Conservation (phyloP, 2,329 filamentous ascomycete species). For the Pseudopyrenochaeta lycopersici region DNA sequence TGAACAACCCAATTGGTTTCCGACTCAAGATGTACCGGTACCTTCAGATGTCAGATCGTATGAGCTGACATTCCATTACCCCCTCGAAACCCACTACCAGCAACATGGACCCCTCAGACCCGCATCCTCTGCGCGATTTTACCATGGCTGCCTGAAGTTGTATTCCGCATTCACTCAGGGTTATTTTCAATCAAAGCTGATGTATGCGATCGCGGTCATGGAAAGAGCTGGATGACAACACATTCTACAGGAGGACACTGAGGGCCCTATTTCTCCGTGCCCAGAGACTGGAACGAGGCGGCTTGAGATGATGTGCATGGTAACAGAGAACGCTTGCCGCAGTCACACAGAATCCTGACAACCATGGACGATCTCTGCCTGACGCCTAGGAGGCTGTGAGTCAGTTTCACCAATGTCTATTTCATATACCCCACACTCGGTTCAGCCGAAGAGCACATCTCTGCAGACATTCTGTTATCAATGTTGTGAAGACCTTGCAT, state of each 20-base stretch:
- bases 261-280: not conserved
- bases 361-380: no score
- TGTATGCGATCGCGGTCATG: not conserved
- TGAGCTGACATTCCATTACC: not conserved
- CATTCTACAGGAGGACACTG: not conserved
- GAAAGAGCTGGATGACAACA: not conserved
- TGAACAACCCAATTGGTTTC: not conserved
- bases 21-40: conserved; percentile 7
- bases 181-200: not conserved
- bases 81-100: not conserved
- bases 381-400: no score
- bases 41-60: not conserved
- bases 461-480: no score
- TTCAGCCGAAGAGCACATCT: no score
- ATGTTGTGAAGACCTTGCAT: no score
- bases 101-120: not conserved
- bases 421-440: no score
- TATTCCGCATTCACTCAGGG: not conserved
- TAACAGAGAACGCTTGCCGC: not conserved
- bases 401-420: no score
- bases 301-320: not conserved
- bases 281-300: not conserved
- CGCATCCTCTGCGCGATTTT: conserved; percentile 4
- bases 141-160: not conserved
- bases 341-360: no score